phyloP scores from a whole-genome alignment of 2,329 filamentous ascomycete genomes.

The Monosporascus cannonballus region DNA sequence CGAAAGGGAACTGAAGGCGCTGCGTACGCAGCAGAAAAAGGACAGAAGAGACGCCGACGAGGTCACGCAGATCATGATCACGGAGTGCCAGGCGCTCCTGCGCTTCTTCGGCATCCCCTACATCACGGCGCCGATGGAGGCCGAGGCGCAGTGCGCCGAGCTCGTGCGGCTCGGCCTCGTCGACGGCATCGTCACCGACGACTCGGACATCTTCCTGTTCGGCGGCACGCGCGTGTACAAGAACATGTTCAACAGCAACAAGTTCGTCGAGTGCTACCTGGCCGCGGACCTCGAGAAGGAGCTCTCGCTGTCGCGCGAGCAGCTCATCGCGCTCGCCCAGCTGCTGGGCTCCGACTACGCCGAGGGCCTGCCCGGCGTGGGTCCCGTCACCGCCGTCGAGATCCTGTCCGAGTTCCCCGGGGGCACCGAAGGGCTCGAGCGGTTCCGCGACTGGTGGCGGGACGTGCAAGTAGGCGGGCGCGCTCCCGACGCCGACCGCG shows the following conservation, averaged over 20 bases:
- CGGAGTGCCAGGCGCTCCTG: slow-evolving; percentile 88
- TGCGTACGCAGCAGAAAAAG: slow-evolving; percentile 93
- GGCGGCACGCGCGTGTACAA: slow-evolving; percentile 96
- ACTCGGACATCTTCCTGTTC: slow-evolving; percentile 94
- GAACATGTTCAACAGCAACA: slow-evolving; percentile 99
- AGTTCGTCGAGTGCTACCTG: slow-evolving; percentile 96
- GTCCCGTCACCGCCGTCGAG: slow-evolving; percentile 90
- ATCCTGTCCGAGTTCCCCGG: slow-evolving; percentile 84
- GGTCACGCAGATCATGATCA: slow-evolving; percentile 92
- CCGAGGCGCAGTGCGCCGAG: slow-evolving; percentile 94
- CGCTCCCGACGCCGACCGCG: slow-evolving; percentile 54
- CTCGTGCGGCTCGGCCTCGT: slow-evolving; percentile 81
- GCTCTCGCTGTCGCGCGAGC: slow-evolving; percentile 76
- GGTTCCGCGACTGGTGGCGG: slow-evolving; percentile 84
- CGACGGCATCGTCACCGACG: slow-evolving; percentile 95
- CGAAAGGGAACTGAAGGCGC: slow-evolving; percentile 77
- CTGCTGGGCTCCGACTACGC: slow-evolving; percentile 93
- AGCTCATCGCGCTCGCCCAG: slow-evolving; percentile 85
- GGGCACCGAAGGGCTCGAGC: slow-evolving; percentile 51
- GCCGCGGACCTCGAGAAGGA: slow-evolving; percentile 79
- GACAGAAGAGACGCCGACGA: slow-evolving; percentile 94
- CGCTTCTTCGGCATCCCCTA: slow-evolving; percentile 91
- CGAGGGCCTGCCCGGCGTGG: slow-evolving; percentile 82
- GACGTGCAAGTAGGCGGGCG: slow-evolving; percentile 65
- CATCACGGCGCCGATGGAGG: slow-evolving; percentile 97